Base-by-base conservation (phyloP, 441 rosid genomes). In the Biscutella laevigata region DNA sequence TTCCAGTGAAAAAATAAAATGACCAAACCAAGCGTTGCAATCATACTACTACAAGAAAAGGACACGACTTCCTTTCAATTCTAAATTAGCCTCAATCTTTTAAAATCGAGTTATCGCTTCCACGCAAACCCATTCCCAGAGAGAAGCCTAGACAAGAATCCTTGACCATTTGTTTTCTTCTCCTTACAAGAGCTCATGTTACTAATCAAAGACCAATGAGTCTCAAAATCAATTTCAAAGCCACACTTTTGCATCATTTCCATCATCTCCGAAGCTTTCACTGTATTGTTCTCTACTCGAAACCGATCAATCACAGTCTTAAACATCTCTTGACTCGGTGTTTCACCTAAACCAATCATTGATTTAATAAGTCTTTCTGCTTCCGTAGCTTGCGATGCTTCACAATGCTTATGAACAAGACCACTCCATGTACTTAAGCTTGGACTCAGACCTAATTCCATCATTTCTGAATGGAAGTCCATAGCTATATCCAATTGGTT, bases 151-250 rank as follows among this genome's bases (percentile, higher is more conserved):
- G 88, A 79, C 24, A 82, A 69, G 69, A 90, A 87, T 50, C 92
- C 91, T 25, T 59, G 62, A 59, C 71, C 59, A 52, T 40, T 4
- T 27, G 59, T 49, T 27, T 44, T 63, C 37, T 42, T 62, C 13
- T 57, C 72, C 56, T 61, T 67, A 7, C 67, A 53, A 49, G 59
- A 71, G 58, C 68, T 82, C 57, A 90, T 62, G 27, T 76, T 82
- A 74, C 84, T 78, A 11, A 84, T 84, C 38, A 86, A 69, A 59
- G 91, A 84, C 94, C 92, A 90, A 3, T 84, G 92, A 2, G 80
- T 67, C 25, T 87, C 76, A 26, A 84, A 86, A 66, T 86, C 94
- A 12, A 80, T 80, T 51, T 71, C 72, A 71, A 76, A 67, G 13
- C 91, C 89, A 44, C 68, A 68, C 45, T 20, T 64, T 49, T 77